A percentile compares a stretch with the other conserved stretches of the same genome.
phyloP scores from a whole-genome alignment of 116 monocot genomes.

The Phalaenopsis hybrid region DNA sequence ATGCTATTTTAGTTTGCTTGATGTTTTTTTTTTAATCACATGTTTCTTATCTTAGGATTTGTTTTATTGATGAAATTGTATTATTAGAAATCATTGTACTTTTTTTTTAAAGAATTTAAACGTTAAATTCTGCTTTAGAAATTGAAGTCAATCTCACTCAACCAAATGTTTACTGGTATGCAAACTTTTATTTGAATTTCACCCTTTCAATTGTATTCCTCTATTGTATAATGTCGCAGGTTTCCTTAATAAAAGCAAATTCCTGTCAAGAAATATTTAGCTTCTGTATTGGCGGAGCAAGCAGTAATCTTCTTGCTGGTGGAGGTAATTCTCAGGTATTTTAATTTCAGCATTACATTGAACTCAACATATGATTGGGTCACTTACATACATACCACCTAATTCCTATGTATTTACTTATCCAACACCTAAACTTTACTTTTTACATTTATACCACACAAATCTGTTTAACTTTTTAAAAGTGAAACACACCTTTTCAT shows the following conservation, averaged over 20 bases:
- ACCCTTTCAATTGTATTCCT: not conserved
- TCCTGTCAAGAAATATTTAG: conserved; percentile 76
- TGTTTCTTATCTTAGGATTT: not conserved
- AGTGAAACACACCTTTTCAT: no score
- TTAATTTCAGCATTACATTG: not conserved
- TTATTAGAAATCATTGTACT: not conserved
- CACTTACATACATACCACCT: no score
- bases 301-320: conserved; percentile 77
- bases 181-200: not conserved
- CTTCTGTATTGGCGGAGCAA: conserved; percentile 80
- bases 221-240: conserved; percentile 26
- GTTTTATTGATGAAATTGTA: not conserved
- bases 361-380: not conserved
- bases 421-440: no score
- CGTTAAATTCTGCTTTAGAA: no score
- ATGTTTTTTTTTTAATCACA: not conserved
- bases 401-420: no score
- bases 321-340: conserved; percentile 74
- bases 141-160: no score
- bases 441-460: no score
- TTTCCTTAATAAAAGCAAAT: conserved; percentile 53
- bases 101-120: no score
- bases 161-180: not conserved
- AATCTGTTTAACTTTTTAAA: no score
- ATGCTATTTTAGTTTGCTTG: not conserved